Evolutionary conservation across 1,139 yeast genomes (phyloP).

Genomic region (Protomyces macrosporus): DNA sequence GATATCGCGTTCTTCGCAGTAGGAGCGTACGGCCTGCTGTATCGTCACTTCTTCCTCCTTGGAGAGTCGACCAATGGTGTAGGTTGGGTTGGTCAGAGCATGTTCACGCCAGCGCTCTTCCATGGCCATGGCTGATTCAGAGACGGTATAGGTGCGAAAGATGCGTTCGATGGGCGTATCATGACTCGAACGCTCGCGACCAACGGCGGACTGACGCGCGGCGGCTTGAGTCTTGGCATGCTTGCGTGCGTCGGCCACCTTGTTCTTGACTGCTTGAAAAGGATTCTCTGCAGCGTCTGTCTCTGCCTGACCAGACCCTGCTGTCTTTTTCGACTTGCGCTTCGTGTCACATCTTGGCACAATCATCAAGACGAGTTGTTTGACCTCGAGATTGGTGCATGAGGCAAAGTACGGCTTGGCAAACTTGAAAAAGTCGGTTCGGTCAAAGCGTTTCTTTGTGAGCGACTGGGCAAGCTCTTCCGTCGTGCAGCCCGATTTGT

Average conservation of each 20-base stretch:
- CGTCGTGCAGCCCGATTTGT: not conserved
- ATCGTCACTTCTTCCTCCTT: not conserved
- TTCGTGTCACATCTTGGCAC: too few species aligned
- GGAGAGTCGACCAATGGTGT: constrained; percentile 2
- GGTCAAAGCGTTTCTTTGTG: not conserved
- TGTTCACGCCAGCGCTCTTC: not conserved
- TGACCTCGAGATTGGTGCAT: too few species aligned
- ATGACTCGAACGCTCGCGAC: not conserved
- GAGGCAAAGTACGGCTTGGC: not conserved
- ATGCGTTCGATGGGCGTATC: not conserved
- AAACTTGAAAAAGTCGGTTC: not conserved
- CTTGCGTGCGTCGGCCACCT: not conserved
- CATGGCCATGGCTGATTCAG: not conserved
- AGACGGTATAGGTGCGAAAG: not conserved
- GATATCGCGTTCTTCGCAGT: constrained; percentile 5
- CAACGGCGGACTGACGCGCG: not conserved
- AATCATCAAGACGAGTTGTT: too few species aligned
- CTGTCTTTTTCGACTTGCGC: too few species aligned
- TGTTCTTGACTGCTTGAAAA: too few species aligned
- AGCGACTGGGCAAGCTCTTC: not conserved
- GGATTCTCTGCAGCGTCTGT: too few species aligned
- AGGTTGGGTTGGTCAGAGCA: not conserved
- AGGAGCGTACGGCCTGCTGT: not conserved
- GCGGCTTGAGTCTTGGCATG: not conserved
- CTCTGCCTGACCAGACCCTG: too few species aligned